Conservation (phyloP, 139 green algal species). For the Micractinium sp. region DNA sequence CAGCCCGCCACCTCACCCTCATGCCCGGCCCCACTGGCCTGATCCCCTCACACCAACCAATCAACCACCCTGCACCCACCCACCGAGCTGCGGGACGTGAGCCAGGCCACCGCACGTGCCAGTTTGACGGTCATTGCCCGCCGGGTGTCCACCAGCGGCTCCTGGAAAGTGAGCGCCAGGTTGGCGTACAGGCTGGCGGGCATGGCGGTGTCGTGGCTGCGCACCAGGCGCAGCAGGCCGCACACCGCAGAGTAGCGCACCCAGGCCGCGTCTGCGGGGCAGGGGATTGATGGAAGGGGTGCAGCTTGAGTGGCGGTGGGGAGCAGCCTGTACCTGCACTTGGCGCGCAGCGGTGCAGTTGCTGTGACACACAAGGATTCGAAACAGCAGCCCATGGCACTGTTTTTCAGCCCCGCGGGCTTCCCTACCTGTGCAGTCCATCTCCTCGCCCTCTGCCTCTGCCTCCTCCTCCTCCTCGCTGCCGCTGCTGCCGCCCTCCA, state of each 20-base stretch:
- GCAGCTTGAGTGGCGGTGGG: neutral
- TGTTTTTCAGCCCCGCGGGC: neutral
- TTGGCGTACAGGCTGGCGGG: slow-evolving; percentile 49
- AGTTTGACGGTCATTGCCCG: slow-evolving; percentile 59
- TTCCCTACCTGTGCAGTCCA: slow-evolving; percentile 1
- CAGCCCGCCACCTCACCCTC: neutral
- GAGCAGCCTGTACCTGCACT: no score
- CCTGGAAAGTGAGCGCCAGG: slow-evolving; percentile 68
- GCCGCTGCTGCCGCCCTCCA: neutral
- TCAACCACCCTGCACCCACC: neutral
- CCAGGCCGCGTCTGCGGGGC: slow-evolving; percentile 40
- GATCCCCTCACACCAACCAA: neutral
- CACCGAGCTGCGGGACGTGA: neutral
- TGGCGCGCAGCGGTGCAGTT: neutral
- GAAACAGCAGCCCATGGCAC: neutral
- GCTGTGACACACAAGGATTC: neutral
- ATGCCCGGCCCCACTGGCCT: no score
- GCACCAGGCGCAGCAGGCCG: slow-evolving; percentile 69
- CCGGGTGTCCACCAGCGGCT: slow-evolving; percentile 67
- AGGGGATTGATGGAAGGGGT: neutral
- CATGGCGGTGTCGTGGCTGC: slow-evolving; percentile 61
- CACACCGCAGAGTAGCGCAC: slow-evolving; percentile 64
- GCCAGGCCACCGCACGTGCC: slow-evolving; percentile 19
- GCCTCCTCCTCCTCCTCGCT: slow-evolving; percentile 9
- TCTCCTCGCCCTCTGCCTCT: neutral